phyloP scores from a whole-genome alignment of 257 asterid genomes.

The Oldenlandia corymbosa region DNA sequence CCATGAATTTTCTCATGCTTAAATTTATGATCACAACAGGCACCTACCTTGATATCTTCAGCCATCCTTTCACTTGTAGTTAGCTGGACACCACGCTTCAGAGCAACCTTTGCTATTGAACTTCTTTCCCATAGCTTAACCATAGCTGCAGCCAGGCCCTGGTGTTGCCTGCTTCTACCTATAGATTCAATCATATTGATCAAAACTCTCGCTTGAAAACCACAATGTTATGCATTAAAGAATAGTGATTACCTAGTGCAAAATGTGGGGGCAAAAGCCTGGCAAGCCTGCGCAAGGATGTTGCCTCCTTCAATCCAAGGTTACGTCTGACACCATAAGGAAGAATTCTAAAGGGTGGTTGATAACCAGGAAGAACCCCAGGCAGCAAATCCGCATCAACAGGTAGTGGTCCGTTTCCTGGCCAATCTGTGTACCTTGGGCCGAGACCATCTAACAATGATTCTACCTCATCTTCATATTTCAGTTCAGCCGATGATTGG shows the following conservation, averaged over 20 bases:
- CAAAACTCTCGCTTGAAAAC: neutral
- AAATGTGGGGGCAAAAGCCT: constrained; percentile 89
- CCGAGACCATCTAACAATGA: constrained; percentile 68
- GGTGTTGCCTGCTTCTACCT: constrained; percentile 99
- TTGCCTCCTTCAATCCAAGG: constrained; percentile 62
- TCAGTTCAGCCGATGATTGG: constrained; percentile 42
- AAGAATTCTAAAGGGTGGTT: constrained; percentile 81
- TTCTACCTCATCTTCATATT: constrained; percentile 78
- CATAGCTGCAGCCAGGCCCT: constrained; percentile 93
- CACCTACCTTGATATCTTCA: constrained; percentile 89
- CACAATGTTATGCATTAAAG: constrained; percentile 9
- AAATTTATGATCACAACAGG: neutral
- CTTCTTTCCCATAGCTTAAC: constrained; percentile 90
- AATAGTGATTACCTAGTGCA: constrained; percentile 61
- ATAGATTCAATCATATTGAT: constrained; percentile 16
- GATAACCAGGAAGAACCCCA: constrained; percentile 55
- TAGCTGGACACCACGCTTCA: constrained; percentile 92
- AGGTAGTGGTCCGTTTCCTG: constrained; percentile 85
- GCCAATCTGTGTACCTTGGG: constrained; percentile 89
- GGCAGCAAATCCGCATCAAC: constrained; percentile 97
- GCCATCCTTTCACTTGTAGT: constrained; percentile 99
- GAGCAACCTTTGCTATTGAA: constrained; percentile 78
- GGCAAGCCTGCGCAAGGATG: constrained; percentile 83
- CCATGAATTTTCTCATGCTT: neutral
- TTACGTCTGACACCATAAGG: constrained; percentile 88